Percentiles rank a stretch among this genome's conserved stretches.
Conservation (phyloP, 495 filamentous ascomycete genomes). For the Talaromyces stipitatus region DNA sequence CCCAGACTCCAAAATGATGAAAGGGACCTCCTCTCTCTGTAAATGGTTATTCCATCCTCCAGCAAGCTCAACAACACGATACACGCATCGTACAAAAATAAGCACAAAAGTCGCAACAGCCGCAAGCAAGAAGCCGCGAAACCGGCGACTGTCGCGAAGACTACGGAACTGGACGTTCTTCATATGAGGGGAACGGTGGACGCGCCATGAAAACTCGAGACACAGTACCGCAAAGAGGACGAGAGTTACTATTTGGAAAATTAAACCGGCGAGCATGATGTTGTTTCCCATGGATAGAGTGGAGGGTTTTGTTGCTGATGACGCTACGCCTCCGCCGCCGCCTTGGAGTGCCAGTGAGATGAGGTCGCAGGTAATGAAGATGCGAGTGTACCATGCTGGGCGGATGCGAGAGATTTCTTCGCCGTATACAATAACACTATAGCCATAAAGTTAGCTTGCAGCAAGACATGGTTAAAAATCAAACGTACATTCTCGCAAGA, state of each 20-base stretch:
- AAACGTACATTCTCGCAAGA: no score
- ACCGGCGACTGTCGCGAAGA: slow-evolving; percentile 12
- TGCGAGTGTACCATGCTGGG: slow-evolving; percentile 41
- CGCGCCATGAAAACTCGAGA: slow-evolving; percentile 38
- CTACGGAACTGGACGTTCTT: background rate
- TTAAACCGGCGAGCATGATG: slow-evolving; percentile 49
- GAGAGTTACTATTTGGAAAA: slow-evolving; percentile 47
- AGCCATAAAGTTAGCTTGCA: background rate
- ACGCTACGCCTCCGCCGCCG: slow-evolving; percentile 47
- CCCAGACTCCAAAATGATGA: slow-evolving; percentile 55
- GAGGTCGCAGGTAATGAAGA: slow-evolving; percentile 47
- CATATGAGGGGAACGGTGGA: slow-evolving; percentile 13
- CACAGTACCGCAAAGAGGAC: slow-evolving; percentile 43
- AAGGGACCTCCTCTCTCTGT: slow-evolving; percentile 50
- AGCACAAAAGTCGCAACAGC: slow-evolving; percentile 33
- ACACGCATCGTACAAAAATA: slow-evolving; percentile 56
- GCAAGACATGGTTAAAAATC: no score
- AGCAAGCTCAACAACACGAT: slow-evolving; percentile 56
- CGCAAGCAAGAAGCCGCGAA: slow-evolving; percentile 29
- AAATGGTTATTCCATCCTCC: slow-evolving; percentile 49
- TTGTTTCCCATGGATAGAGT: slow-evolving; percentile 27
- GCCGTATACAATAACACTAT: slow-evolving; percentile 35
- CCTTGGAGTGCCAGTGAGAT: slow-evolving; percentile 46
- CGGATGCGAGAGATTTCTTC: slow-evolving; percentile 37
- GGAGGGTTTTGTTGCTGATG: slow-evolving; percentile 25